These are phyloP conservation scores for Psilocybe mexicana DNA, from an alignment of 1,284 basidiomycete species.

Conservation along the genomic window DNA sequence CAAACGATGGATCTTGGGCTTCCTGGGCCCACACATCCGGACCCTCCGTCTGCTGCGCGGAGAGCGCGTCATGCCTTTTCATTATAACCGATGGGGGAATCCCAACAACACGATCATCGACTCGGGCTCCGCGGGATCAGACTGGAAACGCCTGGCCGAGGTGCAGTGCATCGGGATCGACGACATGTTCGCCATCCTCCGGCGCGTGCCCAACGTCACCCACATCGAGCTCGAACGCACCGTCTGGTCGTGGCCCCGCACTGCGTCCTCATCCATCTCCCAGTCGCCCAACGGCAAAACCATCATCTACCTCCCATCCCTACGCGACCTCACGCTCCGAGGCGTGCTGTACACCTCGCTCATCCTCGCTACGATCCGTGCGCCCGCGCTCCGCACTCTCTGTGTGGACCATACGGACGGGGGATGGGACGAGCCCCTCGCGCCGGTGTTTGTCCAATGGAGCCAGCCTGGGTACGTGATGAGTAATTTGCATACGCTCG, in stretches of 20 bases:
- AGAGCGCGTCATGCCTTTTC: background rate
- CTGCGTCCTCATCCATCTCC: background rate
- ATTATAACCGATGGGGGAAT: too few species aligned
- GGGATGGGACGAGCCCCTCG: slow-evolving; percentile 9
- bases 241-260: background rate
- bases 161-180: too few species aligned
- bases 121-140: background rate
- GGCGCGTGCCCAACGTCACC: slow-evolving; percentile 2
- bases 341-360: slow-evolving; percentile 9
- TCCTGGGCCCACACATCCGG: slow-evolving; percentile 11
- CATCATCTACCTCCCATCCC: slow-evolving; percentile 13
- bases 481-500: slow-evolving; percentile 23
- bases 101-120: background rate
- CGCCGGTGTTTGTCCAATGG: slow-evolving; percentile 26
- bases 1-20: slow-evolving; percentile 17
- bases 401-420: slow-evolving; percentile 3
- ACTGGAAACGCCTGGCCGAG: background rate
- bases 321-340: slow-evolving; percentile 21
- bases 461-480: slow-evolving; percentile 22
- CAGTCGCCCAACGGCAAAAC: background rate
- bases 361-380: slow-evolving; percentile 21
- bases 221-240: slow-evolving; percentile 5
- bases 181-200: slow-evolving; percentile 6
- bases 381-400: slow-evolving; percentile 19
- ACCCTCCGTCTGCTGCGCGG: slow-evolving; percentile 10